Evolutionary conservation across 805 yeast genomes (phyloP).

Genomic region (baker's yeast (Saccharomyces cerevisiae)): DNA sequence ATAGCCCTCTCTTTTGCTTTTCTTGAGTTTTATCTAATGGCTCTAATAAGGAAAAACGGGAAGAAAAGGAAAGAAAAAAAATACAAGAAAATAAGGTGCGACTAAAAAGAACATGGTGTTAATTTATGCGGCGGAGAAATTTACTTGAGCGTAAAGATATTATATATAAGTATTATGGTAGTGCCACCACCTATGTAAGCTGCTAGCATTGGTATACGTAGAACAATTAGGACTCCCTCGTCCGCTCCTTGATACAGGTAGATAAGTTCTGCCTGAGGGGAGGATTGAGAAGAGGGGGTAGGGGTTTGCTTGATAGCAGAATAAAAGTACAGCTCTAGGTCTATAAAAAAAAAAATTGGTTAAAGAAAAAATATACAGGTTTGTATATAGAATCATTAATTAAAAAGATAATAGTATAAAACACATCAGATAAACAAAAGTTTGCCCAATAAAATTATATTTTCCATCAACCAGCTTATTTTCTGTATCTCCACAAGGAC

Average conservation of each 20-base stretch:
- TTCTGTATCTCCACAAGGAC: constrained; percentile 99
- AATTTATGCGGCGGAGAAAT: neutral
- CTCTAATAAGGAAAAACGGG: neutral
- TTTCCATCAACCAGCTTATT: constrained; percentile 35
- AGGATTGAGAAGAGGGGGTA: neutral
- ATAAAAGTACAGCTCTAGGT: neutral
- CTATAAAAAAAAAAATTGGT: neutral
- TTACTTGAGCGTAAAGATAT: neutral
- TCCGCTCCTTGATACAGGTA: neutral
- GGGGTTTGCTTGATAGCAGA: neutral
- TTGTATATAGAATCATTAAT: neutral
- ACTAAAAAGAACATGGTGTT: neutral
- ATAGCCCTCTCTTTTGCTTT: neutral
- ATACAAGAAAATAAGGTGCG: neutral
- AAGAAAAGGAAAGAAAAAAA: neutral
- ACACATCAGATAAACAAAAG: neutral
- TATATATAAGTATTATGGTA: neutral
- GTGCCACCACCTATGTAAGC: neutral
- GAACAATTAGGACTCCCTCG: neutral
- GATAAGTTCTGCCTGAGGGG: neutral
- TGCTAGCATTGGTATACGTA: neutral
- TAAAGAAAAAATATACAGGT: neutral
- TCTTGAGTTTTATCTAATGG: neutral
- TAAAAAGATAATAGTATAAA: neutral
- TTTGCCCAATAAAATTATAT: neutral